Evolutionary conservation across 139 green algal genomes (phyloP).

Genomic region (Chloropicon primus): DNA sequence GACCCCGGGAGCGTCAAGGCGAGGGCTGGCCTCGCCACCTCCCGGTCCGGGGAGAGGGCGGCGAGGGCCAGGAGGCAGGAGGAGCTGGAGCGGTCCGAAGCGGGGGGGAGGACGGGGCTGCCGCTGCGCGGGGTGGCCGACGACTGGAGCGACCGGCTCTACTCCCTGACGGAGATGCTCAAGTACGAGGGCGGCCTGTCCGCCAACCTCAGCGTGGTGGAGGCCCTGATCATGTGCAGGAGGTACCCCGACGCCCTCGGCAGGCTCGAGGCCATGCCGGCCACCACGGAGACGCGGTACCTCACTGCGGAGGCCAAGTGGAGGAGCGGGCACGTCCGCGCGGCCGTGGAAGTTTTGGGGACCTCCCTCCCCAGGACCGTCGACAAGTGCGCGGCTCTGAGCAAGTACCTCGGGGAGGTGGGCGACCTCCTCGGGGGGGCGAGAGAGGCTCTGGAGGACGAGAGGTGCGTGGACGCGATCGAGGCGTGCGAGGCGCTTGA

Average conservation of each 20-base stretch:
- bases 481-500: neutral
- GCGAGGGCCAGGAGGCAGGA: neutral
- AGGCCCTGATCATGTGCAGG: neutral
- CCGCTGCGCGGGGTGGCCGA: neutral
- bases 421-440: neutral
- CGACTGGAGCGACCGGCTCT: neutral
- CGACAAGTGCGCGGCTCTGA: neutral
- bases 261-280: neutral
- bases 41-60: neutral
- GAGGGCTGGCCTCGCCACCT: neutral
- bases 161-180: neutral
- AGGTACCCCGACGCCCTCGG: neutral
- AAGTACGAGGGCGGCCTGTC: neutral
- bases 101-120: neutral
- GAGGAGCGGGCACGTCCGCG: neutral
- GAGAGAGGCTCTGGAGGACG: neutral
- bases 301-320: neutral
- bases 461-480: neutral
- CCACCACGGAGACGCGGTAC: neutral
- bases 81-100: neutral
- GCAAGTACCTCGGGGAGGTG: neutral
- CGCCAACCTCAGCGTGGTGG: neutral
- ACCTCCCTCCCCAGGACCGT: neutral
- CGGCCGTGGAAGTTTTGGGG: neutral
- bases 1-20: neutral